Evolutionary conservation across 768 basidiomycete genomes (phyloP).

Genomic region (Lactarius indigo): DNA sequence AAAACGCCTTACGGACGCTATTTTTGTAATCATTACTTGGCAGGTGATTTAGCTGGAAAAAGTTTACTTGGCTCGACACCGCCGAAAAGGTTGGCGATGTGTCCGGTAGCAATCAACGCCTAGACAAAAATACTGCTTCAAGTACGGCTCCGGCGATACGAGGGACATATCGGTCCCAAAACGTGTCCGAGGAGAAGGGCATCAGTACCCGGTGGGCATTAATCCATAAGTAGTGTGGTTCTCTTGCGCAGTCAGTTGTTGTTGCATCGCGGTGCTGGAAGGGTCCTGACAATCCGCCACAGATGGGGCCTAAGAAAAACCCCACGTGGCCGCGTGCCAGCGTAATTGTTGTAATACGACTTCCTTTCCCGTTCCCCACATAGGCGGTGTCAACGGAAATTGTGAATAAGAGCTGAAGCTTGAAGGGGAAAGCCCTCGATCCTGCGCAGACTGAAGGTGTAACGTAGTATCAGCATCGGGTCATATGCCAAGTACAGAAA

Average conservation of each 20-base stretch:
- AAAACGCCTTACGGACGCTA: background rate
- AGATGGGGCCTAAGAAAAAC: background rate
- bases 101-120: background rate
- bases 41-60: background rate
- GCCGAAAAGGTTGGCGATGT: background rate
- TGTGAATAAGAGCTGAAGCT: background rate
- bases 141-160: background rate
- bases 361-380: background rate
- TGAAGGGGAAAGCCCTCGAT: background rate
- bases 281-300: background rate
- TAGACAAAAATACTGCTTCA: background rate
- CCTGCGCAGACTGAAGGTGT: background rate
- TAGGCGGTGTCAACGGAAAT: background rate
- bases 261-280: background rate
- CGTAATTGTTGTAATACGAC: background rate
- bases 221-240: background rate
- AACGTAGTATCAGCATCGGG: background rate
- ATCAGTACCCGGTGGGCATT: conserved; percentile 3
- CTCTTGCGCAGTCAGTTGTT: background rate
- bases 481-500: background rate
- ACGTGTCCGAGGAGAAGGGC: conserved; percentile 14
- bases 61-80: background rate
- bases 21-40: background rate
- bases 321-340: background rate
- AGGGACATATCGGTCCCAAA: background rate